Evolutionary conservation across 495 filamentous ascomycete genomes (phyloP).

Genomic region (Glonium stellatum): DNA sequence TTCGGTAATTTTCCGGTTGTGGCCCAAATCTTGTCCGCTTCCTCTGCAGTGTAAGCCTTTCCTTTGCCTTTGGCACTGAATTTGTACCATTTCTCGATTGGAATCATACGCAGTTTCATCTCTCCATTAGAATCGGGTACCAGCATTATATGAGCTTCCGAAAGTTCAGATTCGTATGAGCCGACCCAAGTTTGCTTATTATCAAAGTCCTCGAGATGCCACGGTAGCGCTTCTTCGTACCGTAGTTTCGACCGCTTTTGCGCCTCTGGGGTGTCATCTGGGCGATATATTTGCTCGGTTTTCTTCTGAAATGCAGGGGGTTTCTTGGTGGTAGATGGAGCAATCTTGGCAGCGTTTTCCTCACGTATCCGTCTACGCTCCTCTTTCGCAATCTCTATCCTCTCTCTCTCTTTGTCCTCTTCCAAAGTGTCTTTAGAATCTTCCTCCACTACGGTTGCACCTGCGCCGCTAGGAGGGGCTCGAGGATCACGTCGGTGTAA

Average conservation of each 20-base stretch:
- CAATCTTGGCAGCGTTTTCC: conserved; percentile 79
- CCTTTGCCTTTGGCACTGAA: conserved; percentile 79
- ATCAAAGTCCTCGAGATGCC: conserved; percentile 95
- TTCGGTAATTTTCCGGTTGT: conserved; percentile 63
- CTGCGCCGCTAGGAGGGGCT: conserved; percentile 46
- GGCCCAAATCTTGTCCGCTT: conserved; percentile 74
- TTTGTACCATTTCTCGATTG: conserved; percentile 90
- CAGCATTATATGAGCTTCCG: conserved; percentile 69
- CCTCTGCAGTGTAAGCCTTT: conserved; percentile 71
- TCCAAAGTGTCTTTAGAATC: conserved; percentile 45
- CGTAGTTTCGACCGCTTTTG: conserved; percentile 71
- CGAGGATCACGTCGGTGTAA: conserved; percentile 87
- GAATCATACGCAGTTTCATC: conserved; percentile 68
- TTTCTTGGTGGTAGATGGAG: conserved; percentile 59
- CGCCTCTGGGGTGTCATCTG: conserved; percentile 61
- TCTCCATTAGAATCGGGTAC: conserved; percentile 44
- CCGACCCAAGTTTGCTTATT: conserved; percentile 90
- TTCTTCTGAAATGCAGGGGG: conserved; percentile 67
- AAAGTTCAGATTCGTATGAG: conserved; percentile 76
- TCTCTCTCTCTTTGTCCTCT: conserved; percentile 63
- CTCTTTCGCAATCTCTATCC: conserved; percentile 58
- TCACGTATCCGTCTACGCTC: conserved; percentile 78
- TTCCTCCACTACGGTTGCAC: conserved; percentile 41
- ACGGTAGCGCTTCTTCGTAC: conserved; percentile 92
- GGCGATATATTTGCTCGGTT: conserved; percentile 52